Evolutionary conservation across 176 grass and related monocot species (phyloP), one percentile per base, ranked within the genome.

Genomic region (Hyparrhenia diplandra): DNA sequence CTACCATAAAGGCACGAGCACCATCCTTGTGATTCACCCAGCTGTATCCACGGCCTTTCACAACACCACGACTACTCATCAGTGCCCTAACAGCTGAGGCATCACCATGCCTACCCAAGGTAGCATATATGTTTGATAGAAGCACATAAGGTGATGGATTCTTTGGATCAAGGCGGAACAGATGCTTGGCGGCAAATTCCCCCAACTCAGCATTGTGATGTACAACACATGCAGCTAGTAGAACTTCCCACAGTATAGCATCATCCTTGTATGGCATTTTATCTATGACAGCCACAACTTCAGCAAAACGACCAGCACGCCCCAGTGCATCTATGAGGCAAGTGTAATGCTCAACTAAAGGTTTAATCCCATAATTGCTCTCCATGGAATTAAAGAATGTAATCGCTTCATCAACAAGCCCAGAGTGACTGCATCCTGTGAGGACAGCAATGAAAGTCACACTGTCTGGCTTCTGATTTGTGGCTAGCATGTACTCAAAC

Each of bases 81-180:
- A 94, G 82, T 87, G 41, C 80, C 69, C 94, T 91, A 57, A 97
- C 69, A 45, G 67, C 82, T 34, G 77, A 88, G 81, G 91, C 91
- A 82, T 97, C 94, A 46, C 80, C 54, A 77, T 90, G 90, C 64
- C 76, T 81, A 42, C 91, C 94, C 80, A 92, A 74, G 42, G 86
- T 75, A 35, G 91, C 87, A 87, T 97, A 97, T 86, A 97, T 97
- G 78, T 97, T 97, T 65, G 94, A 91, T 84, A 97, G 85, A 84
- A 97, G 91, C 28, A 94, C 87, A 78, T 94, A 97, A 1, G 94
- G 85, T 73, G 89, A 92, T 63, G 94, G 85, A 35, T 94, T 97
- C 46, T 82, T 84, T 14, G 91, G 91, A 36, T 94, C 94, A 79
- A 94, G 82, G 62, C 59, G 71, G 62, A 97, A 88, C 23, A 92